Evolutionary conservation across 441 rosid genomes (phyloP), one percentile per base, ranked within the genome.

Genomic region (Theobroma grandiflorum): DNA sequence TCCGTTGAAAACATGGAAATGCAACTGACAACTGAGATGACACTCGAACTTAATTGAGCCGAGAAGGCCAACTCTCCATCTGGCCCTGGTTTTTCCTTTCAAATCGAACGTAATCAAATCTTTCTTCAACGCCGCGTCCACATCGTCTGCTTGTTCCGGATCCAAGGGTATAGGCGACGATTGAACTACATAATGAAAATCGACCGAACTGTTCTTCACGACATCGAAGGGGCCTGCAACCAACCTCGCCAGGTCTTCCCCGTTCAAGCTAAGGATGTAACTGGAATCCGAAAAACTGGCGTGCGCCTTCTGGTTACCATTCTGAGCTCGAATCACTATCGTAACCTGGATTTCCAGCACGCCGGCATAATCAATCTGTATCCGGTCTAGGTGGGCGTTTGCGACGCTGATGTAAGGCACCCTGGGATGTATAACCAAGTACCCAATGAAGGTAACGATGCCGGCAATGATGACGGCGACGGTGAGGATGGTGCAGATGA

Each of bases 341-440:
- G 79, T 89, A 12, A 91, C 58, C 75, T 94, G 97, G 33, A 94
- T 91, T 31, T 87, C 89, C 18, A 91, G 89, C 0, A 86, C 31
- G 5, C 92, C 93, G 0, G 85, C 53, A 38, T 33, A 68, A 53
- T 84, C 85, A 62, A 89, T 86, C 72, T 81, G 87, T 22, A 95
- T 83, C 18, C 49, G 33, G 78, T 91, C 85, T 14, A 97, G 94
- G 57, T 81, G 88, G 37, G 97, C 98, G 2, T 67, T 50, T 1
- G 73, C 12, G 26, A 95, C 94, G 42, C 90, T 87, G 35, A 97
- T 83, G 81, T 88, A 79, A 0, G 99, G 98, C n/a, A 94, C 83
- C 40, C 97, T 82, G 0, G 99, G 98, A 67, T 93, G 98, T 53
- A 95, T 86, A 4, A 95, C 80, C 35, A 89, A 1, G 86, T 97